phyloP scores from a whole-genome alignment of 192 early-diverging fungal species.

The Rhizoclosmatium globosum region DNA sequence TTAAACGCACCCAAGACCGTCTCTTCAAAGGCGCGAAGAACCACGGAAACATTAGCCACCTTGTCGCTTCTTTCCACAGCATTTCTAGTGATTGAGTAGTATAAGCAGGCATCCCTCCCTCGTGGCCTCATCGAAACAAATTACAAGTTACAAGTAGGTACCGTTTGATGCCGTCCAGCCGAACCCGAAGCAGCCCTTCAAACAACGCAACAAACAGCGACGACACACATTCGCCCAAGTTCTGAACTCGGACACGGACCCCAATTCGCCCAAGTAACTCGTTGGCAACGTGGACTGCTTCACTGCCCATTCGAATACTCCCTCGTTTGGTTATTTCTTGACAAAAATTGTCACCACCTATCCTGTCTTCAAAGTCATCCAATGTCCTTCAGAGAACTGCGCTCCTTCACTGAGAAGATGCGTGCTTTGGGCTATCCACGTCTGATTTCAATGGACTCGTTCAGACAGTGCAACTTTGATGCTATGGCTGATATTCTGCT shows the following conservation, averaged over 20 bases:
- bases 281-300: slow-evolving; percentile 9
- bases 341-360: not conserved
- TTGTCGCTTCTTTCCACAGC: not conserved
- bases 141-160: not conserved
- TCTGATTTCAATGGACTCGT: slow-evolving; percentile 61
- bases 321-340: not conserved
- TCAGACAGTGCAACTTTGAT: slow-evolving; percentile 61
- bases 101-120: no score
- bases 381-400: slow-evolving; percentile 47
- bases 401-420: slow-evolving; percentile 59
- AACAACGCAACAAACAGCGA: slow-evolving; percentile 36
- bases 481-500: slow-evolving; percentile 55
- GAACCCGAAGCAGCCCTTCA: slow-evolving; percentile 18
- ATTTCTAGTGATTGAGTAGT: not conserved
- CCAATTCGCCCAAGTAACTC: not conserved
- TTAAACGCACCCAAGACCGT: not conserved
- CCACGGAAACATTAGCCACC: not conserved
- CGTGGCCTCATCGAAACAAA: not conserved
- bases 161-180: not conserved
- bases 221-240: slow-evolving; percentile 28
- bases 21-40: slow-evolving; percentile 6
- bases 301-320: not conserved
- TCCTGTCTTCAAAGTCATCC: not conserved
- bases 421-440: slow-evolving; percentile 56
- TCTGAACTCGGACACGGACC: not conserved